Evolutionary conservation across 2,329 filamentous ascomycete genomes (phyloP).

Genomic region (Aspergillus oerlinghausenensis): DNA sequence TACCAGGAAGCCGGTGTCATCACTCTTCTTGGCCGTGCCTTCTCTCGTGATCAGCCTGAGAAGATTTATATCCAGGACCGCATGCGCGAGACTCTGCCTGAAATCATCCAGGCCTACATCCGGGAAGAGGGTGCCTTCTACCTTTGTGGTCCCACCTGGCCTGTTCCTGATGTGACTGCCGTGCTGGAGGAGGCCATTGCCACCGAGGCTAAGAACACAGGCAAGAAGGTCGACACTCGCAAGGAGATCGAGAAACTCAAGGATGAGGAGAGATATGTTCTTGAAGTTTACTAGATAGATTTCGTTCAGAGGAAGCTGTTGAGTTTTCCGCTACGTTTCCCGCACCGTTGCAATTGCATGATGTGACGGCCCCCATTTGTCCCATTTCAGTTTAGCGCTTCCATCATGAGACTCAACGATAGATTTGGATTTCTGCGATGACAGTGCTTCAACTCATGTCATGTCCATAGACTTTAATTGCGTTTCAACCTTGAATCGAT

Average conservation of each 20-base stretch:
- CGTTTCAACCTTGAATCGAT: background rate
- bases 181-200: conserved; percentile 91
- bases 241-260: conserved; percentile 98
- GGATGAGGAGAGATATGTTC: conserved; percentile 88
- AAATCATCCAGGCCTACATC: conserved; percentile 83
- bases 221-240: conserved; percentile 74
- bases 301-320: background rate
- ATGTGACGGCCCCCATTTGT: conserved; percentile 6
- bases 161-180: conserved; percentile 90
- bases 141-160: conserved; percentile 96
- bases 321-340: background rate
- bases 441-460: background rate
- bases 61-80: conserved; percentile 99
- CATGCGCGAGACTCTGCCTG: conserved; percentile 80
- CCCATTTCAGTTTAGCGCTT: conserved; percentile 19
- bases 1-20: conserved; percentile 95
- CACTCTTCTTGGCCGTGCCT: conserved; percentile 86
- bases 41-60: conserved; percentile 92
- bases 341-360: background rate
- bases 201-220: conserved; percentile 60
- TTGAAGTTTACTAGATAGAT: conserved; percentile 79
- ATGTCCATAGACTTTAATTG: background rate
- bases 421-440: background rate
- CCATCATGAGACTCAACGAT: conserved; percentile 2
- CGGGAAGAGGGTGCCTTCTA: conserved; percentile 89